phyloP scores from a whole-genome alignment of 2,329 filamentous ascomycete genomes.

The Colletotrichum sp. region DNA sequence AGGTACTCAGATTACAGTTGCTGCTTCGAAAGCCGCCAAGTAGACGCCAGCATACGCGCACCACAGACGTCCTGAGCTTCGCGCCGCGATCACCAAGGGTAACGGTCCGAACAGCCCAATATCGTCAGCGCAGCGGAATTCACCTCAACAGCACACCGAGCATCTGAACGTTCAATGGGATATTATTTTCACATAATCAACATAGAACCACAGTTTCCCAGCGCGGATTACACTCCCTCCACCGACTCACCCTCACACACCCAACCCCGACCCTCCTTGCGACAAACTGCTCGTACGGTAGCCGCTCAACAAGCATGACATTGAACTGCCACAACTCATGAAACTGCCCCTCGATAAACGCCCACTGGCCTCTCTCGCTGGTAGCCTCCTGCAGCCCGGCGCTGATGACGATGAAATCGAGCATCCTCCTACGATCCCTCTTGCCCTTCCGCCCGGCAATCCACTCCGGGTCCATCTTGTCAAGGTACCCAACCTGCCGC shows the following conservation, averaged over 20 bases:
- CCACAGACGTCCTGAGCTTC: background rate
- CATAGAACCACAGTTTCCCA: background rate
- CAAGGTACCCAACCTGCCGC: background rate
- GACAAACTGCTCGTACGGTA: background rate
- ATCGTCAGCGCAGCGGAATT: background rate
- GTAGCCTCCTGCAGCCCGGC: background rate
- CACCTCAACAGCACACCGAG: background rate
- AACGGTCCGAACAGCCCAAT: background rate
- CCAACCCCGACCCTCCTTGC: background rate
- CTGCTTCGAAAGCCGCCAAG: background rate
- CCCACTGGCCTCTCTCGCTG: background rate
- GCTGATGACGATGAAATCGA: background rate
- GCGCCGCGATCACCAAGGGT: background rate
- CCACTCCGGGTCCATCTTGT: background rate
- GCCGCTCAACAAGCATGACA: slow-evolving; percentile 4
- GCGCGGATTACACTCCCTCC: background rate
- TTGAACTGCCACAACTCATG: slow-evolving; percentile 6
- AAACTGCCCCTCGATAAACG: background rate
- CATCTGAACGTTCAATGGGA: background rate
- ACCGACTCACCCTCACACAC: background rate
- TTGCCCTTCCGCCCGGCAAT: background rate
- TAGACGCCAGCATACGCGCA: background rate
- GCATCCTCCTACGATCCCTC: background rate
- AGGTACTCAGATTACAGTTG: accelerated
- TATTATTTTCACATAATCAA: background rate